Evolutionary conservation across 2,329 filamentous ascomycete species (phyloP), one percentile per base, ranked within the genome.

Genomic region (Neofusicoccum cordaticola): DNA sequence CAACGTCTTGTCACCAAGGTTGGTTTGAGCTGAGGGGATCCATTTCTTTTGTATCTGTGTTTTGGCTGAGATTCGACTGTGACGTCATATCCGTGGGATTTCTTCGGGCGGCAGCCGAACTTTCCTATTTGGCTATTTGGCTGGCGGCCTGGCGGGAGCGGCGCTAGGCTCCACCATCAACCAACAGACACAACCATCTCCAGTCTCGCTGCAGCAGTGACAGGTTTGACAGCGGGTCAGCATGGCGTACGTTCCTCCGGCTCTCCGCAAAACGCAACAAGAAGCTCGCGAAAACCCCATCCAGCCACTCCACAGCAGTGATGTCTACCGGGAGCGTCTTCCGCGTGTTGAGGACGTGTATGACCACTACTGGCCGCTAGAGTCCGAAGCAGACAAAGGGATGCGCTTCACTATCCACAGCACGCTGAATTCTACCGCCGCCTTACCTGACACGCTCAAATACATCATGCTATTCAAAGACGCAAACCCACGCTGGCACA

Each of bases 401-500:
- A 31, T 31, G 31, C 52, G 12, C 15, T 17, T 22, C 17, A 17
- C 41, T 5, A 39, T 44, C 27, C 48, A 47, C 17, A 64, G 52
- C 62, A 65, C 63, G 9, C 41, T 65, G 11, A 42, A 73, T 41
- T 67, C 68, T 48, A 67, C 71, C 15, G 66, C 70, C 7, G 65
- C 52, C 3, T 58, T 52, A 11, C 67, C 70, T 8, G 66, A 68
- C 39, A 62, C 56, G 19, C 64, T 73, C 2, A 52, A 61, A 9
- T 72, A 69, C 47, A 48, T 73, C 37, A 42, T 72, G 12, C 69
- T 75, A 12, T 74, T 69, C 64, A 41, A 66, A 13, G 64, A 65
- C 9, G 71, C 73, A 11, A 73, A 75, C 65, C 72, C 73, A 4
- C 62, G 68, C 22, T 74, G 70, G 70, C 57, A 67, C 4, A 37